These are phyloP conservation scores for Pseudocohnilembus persalinus DNA, from an alignment of 169 alveolate genomes.

Conservation along the genomic window DNA sequence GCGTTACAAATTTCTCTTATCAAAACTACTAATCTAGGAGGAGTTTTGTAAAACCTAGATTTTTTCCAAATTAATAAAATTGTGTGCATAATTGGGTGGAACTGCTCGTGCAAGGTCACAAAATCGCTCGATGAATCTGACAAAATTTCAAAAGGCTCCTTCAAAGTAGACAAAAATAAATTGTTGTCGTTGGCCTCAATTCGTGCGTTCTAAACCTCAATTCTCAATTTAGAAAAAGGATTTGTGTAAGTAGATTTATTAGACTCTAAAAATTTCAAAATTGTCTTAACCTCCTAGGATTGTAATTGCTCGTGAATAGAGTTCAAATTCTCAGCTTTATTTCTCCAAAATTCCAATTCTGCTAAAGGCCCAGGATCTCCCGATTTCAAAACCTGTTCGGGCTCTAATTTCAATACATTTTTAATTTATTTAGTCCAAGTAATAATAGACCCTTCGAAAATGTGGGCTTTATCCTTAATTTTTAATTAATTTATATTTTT, in stretches of 20 bases:
- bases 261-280: constrained; percentile 88
- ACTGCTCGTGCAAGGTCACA: constrained; percentile 81
- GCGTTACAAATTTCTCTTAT: constrained; percentile 93
- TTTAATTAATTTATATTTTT: constrained; percentile 60
- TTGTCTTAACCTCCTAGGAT: constrained; percentile 85
- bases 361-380: constrained; percentile 93
- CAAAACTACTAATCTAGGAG: constrained; percentile 92
- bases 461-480: constrained; percentile 91
- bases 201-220: constrained; percentile 91
- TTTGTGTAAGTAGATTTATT: constrained; percentile 92
- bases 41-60: constrained; percentile 90
- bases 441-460: constrained; percentile 92
- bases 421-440: constrained; percentile 94
- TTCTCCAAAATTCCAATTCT: constrained; percentile 93
- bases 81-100: constrained; percentile 91
- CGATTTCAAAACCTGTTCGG: constrained; percentile 90
- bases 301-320: constrained; percentile 89
- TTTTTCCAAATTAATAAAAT: constrained; percentile 90
- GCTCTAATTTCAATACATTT: constrained; percentile 92
- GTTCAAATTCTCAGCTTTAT: constrained; percentile 88
- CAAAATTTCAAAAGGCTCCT: constrained; percentile 78
- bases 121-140: constrained; percentile 88
- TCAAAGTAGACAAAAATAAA: constrained; percentile 79
- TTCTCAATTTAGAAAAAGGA: constrained; percentile 88
- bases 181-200: constrained; percentile 92